Conservation (phyloP, 495 filamentous ascomycete species). For the Trypethelium eluteriae region DNA sequence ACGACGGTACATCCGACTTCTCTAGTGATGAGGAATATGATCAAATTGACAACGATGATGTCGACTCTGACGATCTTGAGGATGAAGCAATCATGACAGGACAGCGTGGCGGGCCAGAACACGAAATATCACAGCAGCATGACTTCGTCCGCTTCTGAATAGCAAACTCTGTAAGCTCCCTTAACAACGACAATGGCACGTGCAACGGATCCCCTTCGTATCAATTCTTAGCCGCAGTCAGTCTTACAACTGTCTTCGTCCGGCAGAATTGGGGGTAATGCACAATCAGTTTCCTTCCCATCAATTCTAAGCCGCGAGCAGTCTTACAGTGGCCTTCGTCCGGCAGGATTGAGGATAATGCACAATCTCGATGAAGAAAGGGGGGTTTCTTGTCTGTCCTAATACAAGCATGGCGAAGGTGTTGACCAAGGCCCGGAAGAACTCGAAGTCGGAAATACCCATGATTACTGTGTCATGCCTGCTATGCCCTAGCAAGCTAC, state of each 20-base stretch:
- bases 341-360: not conserved
- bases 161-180: not conserved
- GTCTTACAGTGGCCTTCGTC: not conserved
- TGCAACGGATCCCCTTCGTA: not conserved
- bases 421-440: not conserved
- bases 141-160: constrained; percentile 59
- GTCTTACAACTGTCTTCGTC: not conserved
- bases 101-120: constrained; percentile 34
- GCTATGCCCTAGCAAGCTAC: not conserved
- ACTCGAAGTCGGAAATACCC: not conserved
- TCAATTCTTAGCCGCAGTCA: not conserved
- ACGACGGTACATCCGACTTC: constrained; percentile 55
- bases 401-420: not conserved
- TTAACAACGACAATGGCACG: not conserved
- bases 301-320: not conserved
- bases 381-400: not conserved
- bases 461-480: not conserved
- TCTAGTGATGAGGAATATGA: constrained; percentile 78
- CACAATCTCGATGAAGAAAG: not conserved
- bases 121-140: constrained; percentile 55
- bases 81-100: constrained; percentile 53
- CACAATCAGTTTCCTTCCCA: not conserved
- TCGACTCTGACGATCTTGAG: constrained; percentile 80
- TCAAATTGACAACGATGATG: constrained; percentile 71
- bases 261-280: not conserved